Percentiles rank a stretch among this genome's conserved stretches.
These are phyloP conservation scores for Neurospora intermedia DNA, from an alignment of 495 filamentous ascomycete species.

Conservation along the genomic window DNA sequence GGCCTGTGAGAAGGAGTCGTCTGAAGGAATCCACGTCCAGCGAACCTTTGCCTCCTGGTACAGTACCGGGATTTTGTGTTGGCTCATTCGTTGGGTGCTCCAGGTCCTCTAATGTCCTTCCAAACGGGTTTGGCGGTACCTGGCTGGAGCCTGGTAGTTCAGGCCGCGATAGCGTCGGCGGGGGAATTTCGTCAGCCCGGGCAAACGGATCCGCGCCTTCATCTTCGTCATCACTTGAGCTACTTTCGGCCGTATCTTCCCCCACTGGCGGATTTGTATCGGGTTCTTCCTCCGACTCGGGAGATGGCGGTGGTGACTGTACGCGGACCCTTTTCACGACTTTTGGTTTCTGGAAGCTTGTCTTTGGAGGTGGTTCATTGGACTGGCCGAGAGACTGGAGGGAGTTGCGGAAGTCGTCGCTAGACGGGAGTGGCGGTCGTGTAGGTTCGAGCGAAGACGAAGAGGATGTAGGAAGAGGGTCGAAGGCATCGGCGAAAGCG, in stretches of 20 bases:
- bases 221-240: constrained; percentile 10
- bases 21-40: constrained; percentile 55
- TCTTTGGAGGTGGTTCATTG: constrained; percentile 21
- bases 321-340: constrained; percentile 45
- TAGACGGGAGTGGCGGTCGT: constrained; percentile 14
- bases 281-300: constrained; percentile 27
- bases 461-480: constrained; percentile 8
- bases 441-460: not conserved
- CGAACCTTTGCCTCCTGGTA: constrained; percentile 23
- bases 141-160: not conserved
- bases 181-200: not conserved
- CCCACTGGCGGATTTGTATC: constrained; percentile 24
- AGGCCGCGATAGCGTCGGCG: not conserved
- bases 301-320: constrained; percentile 44
- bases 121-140: constrained; percentile 40
- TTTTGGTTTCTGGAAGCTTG: constrained; percentile 36
- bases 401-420: constrained; percentile 20
- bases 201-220: not conserved
- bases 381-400: constrained; percentile 19
- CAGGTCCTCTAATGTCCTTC: constrained; percentile 35
- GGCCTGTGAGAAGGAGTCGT: constrained; percentile 49
- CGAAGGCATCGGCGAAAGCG: constrained; percentile 3
- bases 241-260: constrained; percentile 15
- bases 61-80: constrained; percentile 6
- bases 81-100: constrained; percentile 19